A percentile compares a stretch with the other conserved stretches of the same genome.
phyloP scores from a whole-genome alignment of 805 yeast species.

The Myxozyma monticola region DNA sequence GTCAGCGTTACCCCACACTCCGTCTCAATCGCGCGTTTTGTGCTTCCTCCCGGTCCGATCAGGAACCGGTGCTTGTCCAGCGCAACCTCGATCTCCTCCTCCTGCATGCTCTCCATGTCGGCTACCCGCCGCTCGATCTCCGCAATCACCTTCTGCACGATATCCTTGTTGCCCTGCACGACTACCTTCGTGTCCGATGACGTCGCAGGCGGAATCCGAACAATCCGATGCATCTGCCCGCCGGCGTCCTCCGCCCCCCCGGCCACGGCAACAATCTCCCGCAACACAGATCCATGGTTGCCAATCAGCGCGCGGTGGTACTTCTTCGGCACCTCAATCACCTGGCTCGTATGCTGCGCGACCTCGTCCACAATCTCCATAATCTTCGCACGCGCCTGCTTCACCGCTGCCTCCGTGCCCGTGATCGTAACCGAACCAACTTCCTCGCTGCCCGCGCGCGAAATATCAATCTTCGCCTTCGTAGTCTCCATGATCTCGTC shows the following conservation, averaged over 20 bases:
- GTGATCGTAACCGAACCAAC: slow-evolving; percentile 58
- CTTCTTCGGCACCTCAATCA: slow-evolving; percentile 68
- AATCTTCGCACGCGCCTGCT: slow-evolving; percentile 66
- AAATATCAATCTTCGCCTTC: slow-evolving; percentile 48
- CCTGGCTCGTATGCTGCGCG: slow-evolving; percentile 58
- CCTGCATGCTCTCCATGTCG: slow-evolving; percentile 52
- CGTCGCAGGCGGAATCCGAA: slow-evolving; percentile 70
- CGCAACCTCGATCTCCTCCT: slow-evolving; percentile 55
- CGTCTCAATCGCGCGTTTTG: slow-evolving; percentile 60
- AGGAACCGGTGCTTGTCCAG: slow-evolving; percentile 57
- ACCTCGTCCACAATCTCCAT: slow-evolving; percentile 62
- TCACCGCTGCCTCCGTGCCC: slow-evolving; percentile 76
- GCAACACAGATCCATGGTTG: slow-evolving; percentile 68
- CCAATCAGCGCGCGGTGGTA: slow-evolving; percentile 79
- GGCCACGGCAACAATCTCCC: slow-evolving; percentile 72
- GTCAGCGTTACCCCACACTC: slow-evolving; percentile 58
- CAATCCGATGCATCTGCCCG: slow-evolving; percentile 52
- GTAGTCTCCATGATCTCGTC: slow-evolving; percentile 73
- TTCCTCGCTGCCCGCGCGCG: slow-evolving; percentile 47
- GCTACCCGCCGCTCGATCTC: slow-evolving; percentile 51
- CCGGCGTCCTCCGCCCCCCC: slow-evolving; percentile 62
- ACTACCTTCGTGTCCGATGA: slow-evolving; percentile 51
- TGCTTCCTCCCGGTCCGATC: slow-evolving; percentile 76
- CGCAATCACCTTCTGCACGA: slow-evolving; percentile 67
- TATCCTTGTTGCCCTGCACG: slow-evolving; percentile 70